Conservation (phyloP, 2,329 filamentous ascomycete genomes). For the Alternaria sp. region DNA sequence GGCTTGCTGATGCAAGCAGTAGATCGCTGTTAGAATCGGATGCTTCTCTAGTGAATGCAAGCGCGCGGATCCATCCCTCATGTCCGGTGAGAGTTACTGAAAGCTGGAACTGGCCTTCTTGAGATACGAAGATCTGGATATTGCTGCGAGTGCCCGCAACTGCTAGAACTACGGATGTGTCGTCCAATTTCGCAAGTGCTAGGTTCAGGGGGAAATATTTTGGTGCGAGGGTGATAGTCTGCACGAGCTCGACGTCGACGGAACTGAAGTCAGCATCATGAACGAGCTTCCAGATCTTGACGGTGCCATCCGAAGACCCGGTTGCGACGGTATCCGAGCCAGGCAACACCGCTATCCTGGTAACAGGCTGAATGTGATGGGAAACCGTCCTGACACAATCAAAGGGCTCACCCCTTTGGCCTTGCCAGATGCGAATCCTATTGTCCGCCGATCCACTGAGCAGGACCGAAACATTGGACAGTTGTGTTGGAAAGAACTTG, state of each 20-base stretch:
- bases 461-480: slow-evolving; percentile 64
- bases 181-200: slow-evolving; percentile 70
- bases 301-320: slow-evolving; percentile 68
- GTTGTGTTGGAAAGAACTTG: slow-evolving; percentile 71
- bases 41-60: slow-evolving; percentile 77
- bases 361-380: slow-evolving; percentile 78
- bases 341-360: slow-evolving; percentile 63
- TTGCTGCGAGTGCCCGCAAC: slow-evolving; percentile 83
- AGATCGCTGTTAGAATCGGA: slow-evolving; percentile 68
- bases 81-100: slow-evolving; percentile 85
- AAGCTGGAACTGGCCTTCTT: slow-evolving; percentile 67
- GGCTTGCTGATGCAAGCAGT: slow-evolving; percentile 89
- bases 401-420: slow-evolving; percentile 48
- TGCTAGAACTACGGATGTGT: slow-evolving; percentile 72
- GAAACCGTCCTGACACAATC: slow-evolving; percentile 60
- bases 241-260: slow-evolving; percentile 39
- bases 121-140: slow-evolving; percentile 80
- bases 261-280: slow-evolving; percentile 41
- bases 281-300: slow-evolving; percentile 73
- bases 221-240: slow-evolving; percentile 74
- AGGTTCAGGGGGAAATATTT: slow-evolving; percentile 83
- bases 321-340: slow-evolving; percentile 62
- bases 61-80: slow-evolving; percentile 91
- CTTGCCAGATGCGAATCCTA: slow-evolving; percentile 70
- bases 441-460: slow-evolving; percentile 85